phyloP scores from a whole-genome alignment of 345 rosid species.

The Populus alba region DNA sequence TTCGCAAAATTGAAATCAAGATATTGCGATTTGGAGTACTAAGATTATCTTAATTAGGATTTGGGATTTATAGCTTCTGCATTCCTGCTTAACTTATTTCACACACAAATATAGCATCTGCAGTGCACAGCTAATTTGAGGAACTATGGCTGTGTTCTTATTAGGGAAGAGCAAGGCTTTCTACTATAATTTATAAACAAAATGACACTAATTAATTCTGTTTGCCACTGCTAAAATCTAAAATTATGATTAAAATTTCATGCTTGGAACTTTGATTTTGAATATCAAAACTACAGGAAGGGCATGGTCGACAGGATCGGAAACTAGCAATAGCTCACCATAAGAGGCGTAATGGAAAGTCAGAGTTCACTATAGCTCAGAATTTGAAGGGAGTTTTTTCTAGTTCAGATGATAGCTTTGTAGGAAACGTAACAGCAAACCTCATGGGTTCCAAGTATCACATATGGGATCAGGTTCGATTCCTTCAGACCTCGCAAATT shows the following conservation, averaged over 20 bases:
- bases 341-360: slow-evolving; percentile 61
- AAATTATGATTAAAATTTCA: background rate
- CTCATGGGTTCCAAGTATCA: slow-evolving; percentile 83
- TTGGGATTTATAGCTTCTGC: background rate
- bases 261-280: slow-evolving; percentile 5
- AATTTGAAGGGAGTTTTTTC: slow-evolving; percentile 58
- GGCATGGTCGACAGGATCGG: slow-evolving; percentile 79
- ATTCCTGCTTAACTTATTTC: background rate
- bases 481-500: background rate
- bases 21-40: background rate
- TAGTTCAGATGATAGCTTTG: slow-evolving; percentile 64
- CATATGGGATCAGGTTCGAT: slow-evolving; percentile 72
- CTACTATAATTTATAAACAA: background rate
- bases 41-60: background rate
- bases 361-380: slow-evolving; percentile 65
- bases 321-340: slow-evolving; percentile 82
- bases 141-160: background rate
- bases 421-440: slow-evolving; percentile 74
- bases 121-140: background rate
- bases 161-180: background rate
- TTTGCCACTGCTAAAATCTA: background rate
- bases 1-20: background rate
- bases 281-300: slow-evolving; percentile 58
- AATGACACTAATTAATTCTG: background rate
- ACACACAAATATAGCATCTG: background rate